These are phyloP conservation scores for Dictyophora rubrovolvata DNA, from an alignment of 768 basidiomycete genomes.

Conservation along the genomic window DNA sequence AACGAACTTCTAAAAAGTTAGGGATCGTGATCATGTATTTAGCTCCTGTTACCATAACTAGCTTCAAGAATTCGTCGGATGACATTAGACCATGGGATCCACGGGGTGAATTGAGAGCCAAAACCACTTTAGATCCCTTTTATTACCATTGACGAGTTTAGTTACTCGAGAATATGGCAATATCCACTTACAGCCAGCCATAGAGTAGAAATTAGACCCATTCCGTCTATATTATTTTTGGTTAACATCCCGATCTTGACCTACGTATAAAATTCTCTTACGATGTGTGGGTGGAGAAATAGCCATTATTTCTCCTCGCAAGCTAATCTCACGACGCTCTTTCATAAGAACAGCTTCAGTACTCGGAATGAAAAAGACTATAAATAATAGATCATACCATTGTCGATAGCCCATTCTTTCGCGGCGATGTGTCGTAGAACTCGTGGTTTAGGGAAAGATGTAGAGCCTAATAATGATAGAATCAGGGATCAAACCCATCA, in stretches of 20 bases:
- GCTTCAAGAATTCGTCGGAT: conserved; percentile 11
- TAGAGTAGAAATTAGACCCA: not conserved
- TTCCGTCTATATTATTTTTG: not conserved
- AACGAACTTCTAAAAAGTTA: conserved; percentile 11
- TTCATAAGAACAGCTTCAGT: not conserved
- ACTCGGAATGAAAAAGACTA: not conserved
- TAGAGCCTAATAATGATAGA: conserved; percentile 15
- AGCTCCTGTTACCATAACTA: not conserved
- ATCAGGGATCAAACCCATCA: not conserved
- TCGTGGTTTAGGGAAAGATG: conserved; percentile 21
- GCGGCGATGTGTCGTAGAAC: conserved; percentile 11
- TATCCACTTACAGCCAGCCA: conserved; percentile 1
- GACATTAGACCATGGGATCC: conserved; percentile 4
- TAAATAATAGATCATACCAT: conserved; percentile 7
- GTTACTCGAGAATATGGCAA: not conserved
- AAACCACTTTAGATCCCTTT: not conserved
- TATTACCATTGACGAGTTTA: not conserved
- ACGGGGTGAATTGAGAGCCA: conserved; percentile 10
- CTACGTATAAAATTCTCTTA: conserved; percentile 8
- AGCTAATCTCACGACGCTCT: conserved; percentile 14
- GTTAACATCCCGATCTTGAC: not conserved
- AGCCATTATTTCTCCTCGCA: conserved; percentile 12
- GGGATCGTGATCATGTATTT: conserved; percentile 7
- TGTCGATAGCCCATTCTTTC: conserved; percentile 10
- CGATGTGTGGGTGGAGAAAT: conserved; percentile 18